Evolutionary conservation across 495 filamentous ascomycete genomes (phyloP), one percentile per base, ranked within the genome.

Genomic region (Trichoderma parareesei): DNA sequence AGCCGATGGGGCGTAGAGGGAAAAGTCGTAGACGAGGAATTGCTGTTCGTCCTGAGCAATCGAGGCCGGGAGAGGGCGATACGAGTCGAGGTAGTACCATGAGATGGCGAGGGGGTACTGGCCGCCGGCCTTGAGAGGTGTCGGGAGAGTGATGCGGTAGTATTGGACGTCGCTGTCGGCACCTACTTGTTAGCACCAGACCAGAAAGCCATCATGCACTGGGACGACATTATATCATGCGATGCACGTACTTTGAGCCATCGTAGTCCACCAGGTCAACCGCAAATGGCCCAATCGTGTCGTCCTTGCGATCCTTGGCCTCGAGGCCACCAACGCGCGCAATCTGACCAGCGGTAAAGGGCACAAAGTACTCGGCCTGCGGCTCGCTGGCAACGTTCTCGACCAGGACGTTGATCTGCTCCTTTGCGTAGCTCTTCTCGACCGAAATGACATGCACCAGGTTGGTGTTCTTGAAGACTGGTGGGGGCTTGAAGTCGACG

Each of bases 391-490:
- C 85, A 68, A 88, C 78, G 76, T 98, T 98, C 82, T 98, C 91
- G 61, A 98, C 87, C 38, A 96, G 81, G 9, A 96, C 90, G 78
- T 98, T 97, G 82, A 97, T 85, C 13, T 85, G 89, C 73, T 98
- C 92, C 69, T 90, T 88, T 27, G 85, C 85, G 71, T 93, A 98
- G 66, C 85, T 87, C 78, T 97, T 97, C 72, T 97, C 93, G 64
- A 97, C 75, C 70, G 96, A 97, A 69, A 92, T 87, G 64, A 89
- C 88, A 66, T 96, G 90, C 63, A 98, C 86, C 35, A 97, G 74
- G 75, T 98, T 98, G 68, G 83, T 81, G 75, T 98, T 96, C 75
- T 91, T 90, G 77, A 95, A 98, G 55, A 90, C 89, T 72, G 89
- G 89, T 14, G 92, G 87, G 44, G 93, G 93, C 76, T 85, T 92